Percentiles rank a stretch among this genome's conserved stretches.
Conservation (phyloP, 805 yeast genomes). For the Starmerella tilneyi region DNA sequence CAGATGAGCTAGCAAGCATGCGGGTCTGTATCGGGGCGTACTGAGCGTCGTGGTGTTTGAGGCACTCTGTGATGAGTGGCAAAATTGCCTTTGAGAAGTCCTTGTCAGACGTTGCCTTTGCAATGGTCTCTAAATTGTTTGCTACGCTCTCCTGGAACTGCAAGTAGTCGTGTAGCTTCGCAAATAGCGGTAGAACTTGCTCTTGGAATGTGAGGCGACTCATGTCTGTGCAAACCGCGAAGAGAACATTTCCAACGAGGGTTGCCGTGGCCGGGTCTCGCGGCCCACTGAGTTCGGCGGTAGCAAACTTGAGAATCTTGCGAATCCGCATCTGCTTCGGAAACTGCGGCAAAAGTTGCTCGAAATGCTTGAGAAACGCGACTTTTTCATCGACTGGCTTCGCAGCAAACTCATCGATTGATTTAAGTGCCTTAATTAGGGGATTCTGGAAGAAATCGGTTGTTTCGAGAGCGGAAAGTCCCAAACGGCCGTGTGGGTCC, state of each 20-base stretch:
- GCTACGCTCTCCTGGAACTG: conserved; percentile 39
- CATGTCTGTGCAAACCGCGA: conserved; percentile 44
- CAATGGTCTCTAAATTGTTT: conserved; percentile 41
- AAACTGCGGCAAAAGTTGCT: conserved; percentile 44
- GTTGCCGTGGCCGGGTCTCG: conserved; percentile 23
- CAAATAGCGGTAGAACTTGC: conserved; percentile 43
- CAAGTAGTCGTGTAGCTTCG: conserved; percentile 33
- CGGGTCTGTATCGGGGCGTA: conserved; percentile 42
- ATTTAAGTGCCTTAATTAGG: conserved; percentile 65
- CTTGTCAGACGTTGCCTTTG: conserved; percentile 40
- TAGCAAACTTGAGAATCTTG: conserved; percentile 63
- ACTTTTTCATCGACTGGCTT: conserved; percentile 56
- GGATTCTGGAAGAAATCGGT: conserved; percentile 74
- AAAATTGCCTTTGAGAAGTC: conserved; percentile 43
- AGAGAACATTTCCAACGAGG: conserved; percentile 20
- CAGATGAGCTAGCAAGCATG: conserved; percentile 38
- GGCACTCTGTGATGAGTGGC: conserved; percentile 35
- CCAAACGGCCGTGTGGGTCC: conserved; percentile 46
- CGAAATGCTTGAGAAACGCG: conserved; percentile 56
- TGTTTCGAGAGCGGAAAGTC: conserved; percentile 58
- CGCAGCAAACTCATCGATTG: conserved; percentile 74
- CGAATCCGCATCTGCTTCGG: conserved; percentile 50
- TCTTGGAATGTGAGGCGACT: conserved; percentile 74
- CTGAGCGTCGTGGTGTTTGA: conserved; percentile 28
- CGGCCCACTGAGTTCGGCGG: conserved; percentile 37